Base-by-base conservation (phyloP, 768 basidiomycete genomes). In the Lactarius deliciosus region DNA sequence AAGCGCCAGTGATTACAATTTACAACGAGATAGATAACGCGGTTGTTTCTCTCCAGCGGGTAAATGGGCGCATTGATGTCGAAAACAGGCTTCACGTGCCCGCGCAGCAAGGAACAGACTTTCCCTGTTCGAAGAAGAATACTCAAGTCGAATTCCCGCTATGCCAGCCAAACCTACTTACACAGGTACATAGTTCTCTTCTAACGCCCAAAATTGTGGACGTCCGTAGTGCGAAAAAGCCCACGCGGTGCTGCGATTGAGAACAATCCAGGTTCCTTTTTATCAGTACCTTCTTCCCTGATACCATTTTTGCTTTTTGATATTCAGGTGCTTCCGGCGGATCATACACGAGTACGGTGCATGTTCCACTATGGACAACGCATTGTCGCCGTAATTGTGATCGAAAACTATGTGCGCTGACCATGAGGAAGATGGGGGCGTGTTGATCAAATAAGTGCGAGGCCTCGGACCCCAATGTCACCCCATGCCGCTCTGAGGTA, bases 371-470 rank as follows among this genome's bases (percentile, higher is more conserved):
- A 10, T 38, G 36, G n/a, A 58, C 22, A 22, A 15, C 4, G 57
- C 57, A 40, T 40, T 34, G 36, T 58, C 36, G 38, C 57, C n/a
- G 38, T 38, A 40, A 58, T 38, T 3, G 57, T 58, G 20, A 60
- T 32, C 20, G 30, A 20, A 34, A 34, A 13, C 60, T 6, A 2
- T 7, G 15, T 61, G 11, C 22, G 11, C 47, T 25, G 47, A 25
- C 47, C 47, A 50, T 18, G 47, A 50, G 47, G 47, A 50, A 50
- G n/a, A 22, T 22, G 47, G 47, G 47, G 47, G 22, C 47, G 22
- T 50, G 22, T 50, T 25, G 22, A 50, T 50, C 47, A 25, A 6
- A 50, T 22, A 25, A 50, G 41, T 50, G 47, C 47, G 47, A 50
- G 6, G 47, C 11, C 47, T 50, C 22, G 22, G 47, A 22, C 22